Conservation (phyloP, 768 basidiomycete species). For the Panellus pusillus region DNA sequence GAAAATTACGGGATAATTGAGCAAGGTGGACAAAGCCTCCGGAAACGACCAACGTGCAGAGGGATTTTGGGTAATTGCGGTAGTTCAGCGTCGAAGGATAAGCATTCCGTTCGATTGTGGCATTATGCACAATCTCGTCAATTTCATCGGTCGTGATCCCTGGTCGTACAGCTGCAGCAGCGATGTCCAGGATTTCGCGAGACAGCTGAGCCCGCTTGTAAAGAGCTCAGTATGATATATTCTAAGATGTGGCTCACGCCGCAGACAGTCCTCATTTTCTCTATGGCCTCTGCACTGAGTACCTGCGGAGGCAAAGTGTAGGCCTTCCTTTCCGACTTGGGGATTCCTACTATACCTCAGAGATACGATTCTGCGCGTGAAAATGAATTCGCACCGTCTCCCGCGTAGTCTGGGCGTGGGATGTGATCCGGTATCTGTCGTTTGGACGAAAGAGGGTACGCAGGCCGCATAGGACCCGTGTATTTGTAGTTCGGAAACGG, state of each 20-base stretch:
- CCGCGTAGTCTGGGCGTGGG: conserved; percentile 84
- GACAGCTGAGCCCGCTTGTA: conserved; percentile 57
- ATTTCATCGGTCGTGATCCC: conserved; percentile 96
- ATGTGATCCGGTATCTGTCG: conserved; percentile 84
- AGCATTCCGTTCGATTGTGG: conserved; percentile 82
- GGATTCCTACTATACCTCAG: conserved; percentile 46
- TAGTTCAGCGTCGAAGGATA: conserved; percentile 97
- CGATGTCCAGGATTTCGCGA: conserved; percentile 90
- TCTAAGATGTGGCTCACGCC: conserved; percentile 54
- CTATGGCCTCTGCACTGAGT: conserved; percentile 72
- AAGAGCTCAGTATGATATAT: no score
- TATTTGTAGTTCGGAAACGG: conserved; percentile 75
- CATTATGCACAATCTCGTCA: conserved; percentile 91
- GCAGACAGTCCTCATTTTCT: conserved; percentile 86
- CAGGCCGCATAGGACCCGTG: conserved; percentile 77
- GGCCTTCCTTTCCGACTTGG: conserved; percentile 55
- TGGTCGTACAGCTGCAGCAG: conserved; percentile 85
- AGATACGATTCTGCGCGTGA: conserved; percentile 5
- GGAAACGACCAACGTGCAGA: conserved; percentile 77
- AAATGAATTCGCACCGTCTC: conserved; percentile 34
- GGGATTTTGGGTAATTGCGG: conserved; percentile 88
- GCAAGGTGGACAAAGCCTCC: no score
- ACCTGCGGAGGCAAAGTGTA: conserved; percentile 62
- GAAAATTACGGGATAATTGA: no score
- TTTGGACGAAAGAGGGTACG: conserved; percentile 83